Percentiles rank a stretch among this genome's conserved stretches.
Conservation (phyloP, 176 grass and related monocot genomes). For the Oryza rufipogon region DNA sequence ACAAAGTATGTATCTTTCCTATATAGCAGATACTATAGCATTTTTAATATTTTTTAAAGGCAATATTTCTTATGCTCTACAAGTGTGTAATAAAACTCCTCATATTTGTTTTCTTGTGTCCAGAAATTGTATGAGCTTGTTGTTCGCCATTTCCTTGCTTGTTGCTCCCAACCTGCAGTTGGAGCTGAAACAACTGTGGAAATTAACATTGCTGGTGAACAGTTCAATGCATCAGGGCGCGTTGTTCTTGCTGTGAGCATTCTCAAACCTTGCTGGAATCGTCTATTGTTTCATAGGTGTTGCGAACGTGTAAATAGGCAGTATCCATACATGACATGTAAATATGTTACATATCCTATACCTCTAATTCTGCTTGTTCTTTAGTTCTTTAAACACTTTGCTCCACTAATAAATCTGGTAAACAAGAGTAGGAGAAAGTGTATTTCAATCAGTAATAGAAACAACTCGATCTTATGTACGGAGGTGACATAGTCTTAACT, state of each 20-base stretch:
- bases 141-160: conserved; percentile 97
- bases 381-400: conserved; percentile 28
- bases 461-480: not conserved
- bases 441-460: not conserved
- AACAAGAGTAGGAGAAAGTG: conserved; percentile 18
- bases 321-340: not conserved
- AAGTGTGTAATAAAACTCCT: conserved; percentile 9
- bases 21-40: conserved; percentile 24
- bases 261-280: conserved; percentile 31
- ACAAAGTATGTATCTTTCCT: conserved; percentile 50
- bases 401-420: conserved; percentile 15
- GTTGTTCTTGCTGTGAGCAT: conserved; percentile 78
- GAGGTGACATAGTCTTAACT: too few species aligned
- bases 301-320: conserved; percentile 19
- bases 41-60: not conserved
- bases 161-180: conserved; percentile 89
- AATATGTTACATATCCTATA: not conserved
- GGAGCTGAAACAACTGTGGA: conserved; percentile 92
- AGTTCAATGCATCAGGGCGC: conserved; percentile 82
- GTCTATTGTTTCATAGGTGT: conserved; percentile 29
- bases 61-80: conserved; percentile 17
- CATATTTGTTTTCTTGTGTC: conserved; percentile 35
- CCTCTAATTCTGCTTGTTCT: conserved; percentile 23
- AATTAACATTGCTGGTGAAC: conserved; percentile 86
- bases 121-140: conserved; percentile 98